Conservation (phyloP, 176 grass and related monocot species). For the Bolboschoenus planiculmis region DNA sequence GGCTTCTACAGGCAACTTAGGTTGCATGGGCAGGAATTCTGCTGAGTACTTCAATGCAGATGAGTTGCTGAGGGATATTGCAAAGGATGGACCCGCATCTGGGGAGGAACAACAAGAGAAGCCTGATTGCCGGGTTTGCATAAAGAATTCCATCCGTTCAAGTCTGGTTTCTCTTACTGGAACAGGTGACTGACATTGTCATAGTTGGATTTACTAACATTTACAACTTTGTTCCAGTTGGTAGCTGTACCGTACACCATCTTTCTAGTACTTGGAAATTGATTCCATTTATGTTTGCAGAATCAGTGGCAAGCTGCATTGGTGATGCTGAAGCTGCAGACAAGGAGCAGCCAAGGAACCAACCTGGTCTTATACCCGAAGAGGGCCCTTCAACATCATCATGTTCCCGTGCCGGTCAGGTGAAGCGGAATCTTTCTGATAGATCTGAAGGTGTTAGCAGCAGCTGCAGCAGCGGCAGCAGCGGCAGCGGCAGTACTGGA, state of each 20-base stretch:
- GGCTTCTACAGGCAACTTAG: slow-evolving; percentile 37
- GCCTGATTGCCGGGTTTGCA: not conserved
- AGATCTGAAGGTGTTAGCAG: not conserved
- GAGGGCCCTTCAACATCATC: not conserved
- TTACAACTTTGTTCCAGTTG: not conserved
- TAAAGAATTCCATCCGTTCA: not conserved
- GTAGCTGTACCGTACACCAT: not conserved
- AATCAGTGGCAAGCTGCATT: not conserved
- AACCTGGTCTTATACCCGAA: not conserved
- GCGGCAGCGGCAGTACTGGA: not conserved
- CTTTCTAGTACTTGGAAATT: not conserved
- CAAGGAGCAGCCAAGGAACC: not conserved
- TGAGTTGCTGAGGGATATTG: slow-evolving; percentile 34
- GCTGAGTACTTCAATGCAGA: slow-evolving; percentile 42
- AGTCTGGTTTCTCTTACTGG: not conserved
- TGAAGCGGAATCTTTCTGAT: slow-evolving; percentile 17
- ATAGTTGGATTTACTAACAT: not conserved
- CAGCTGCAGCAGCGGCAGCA: not conserved
- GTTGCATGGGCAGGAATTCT: slow-evolving; percentile 28
- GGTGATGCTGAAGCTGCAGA: not conserved
- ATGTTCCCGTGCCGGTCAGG: not conserved
- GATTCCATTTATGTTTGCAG: not conserved
- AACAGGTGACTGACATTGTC: not conserved
- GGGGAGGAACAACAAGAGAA: not conserved
- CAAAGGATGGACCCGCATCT: slow-evolving; percentile 3